Conservation (phyloP, 345 rosid species). For the Viola odorata region DNA sequence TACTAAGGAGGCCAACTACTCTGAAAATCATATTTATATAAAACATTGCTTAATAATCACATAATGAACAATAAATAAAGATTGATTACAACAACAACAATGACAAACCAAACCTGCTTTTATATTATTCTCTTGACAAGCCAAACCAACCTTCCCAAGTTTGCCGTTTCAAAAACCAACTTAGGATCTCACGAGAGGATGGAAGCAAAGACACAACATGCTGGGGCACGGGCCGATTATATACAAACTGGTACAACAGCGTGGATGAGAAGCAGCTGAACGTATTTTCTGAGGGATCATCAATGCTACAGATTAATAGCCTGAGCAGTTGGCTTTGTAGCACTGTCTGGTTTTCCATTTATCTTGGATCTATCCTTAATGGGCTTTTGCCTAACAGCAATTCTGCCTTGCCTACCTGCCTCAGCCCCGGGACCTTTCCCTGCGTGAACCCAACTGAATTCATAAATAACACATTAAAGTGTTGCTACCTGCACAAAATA, state of each 20-base stretch:
- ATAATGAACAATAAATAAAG: slow-evolving; percentile 13
- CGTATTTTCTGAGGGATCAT: slow-evolving; percentile 3
- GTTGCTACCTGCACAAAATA: neutral
- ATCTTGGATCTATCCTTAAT: slow-evolving; percentile 31
- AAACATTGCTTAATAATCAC: slow-evolving; percentile 5
- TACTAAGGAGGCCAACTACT: neutral
- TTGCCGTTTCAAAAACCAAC: neutral
- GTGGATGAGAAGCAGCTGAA: neutral
- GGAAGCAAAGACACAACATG: neutral
- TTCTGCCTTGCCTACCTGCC: slow-evolving; percentile 29
- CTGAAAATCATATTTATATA: slow-evolving; percentile 13
- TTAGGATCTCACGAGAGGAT: neutral
- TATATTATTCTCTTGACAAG: slow-evolving; percentile 11
- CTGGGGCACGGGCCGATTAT: slow-evolving; percentile 2
- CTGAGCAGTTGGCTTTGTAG: slow-evolving; percentile 29
- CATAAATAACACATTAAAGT: neutral
- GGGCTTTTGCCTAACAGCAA: slow-evolving; percentile 30
- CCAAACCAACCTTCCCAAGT: slow-evolving; percentile 10
- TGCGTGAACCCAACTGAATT: slow-evolving; percentile 14
- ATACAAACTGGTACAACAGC: slow-evolving; percentile 5
- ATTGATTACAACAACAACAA: slow-evolving; percentile 3
- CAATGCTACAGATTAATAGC: slow-evolving; percentile 16
- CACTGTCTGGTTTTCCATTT: slow-evolving; percentile 24
- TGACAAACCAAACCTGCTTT: slow-evolving; percentile 10
- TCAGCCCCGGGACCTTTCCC: slow-evolving; percentile 33